Percentiles rank a stretch among this genome's conserved stretches.
Conservation (phyloP, 148 eudicot species). For the Rhododendron vialii region DNA sequence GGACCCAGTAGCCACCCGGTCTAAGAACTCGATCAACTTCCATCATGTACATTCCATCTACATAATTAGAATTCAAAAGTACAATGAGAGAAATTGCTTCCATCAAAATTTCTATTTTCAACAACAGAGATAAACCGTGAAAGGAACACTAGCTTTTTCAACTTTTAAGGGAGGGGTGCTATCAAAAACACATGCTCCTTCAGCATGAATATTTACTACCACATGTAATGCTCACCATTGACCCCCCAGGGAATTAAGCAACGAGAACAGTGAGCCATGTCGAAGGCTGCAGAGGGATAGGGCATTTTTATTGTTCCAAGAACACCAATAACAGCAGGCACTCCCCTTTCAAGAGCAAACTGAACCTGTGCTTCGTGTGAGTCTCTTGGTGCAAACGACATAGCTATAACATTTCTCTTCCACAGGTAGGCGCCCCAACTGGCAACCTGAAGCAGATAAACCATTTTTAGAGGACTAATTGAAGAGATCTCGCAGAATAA, state of each 20-base stretch:
- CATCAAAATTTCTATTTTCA: neutral
- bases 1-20: slow-evolving; percentile 99
- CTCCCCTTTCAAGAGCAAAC: slow-evolving; percentile 80
- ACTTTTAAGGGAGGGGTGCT: neutral
- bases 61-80: slow-evolving; percentile 6
- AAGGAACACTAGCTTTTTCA: neutral
- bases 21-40: slow-evolving; percentile 96
- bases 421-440: slow-evolving; percentile 87
- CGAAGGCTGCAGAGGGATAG: slow-evolving; percentile 68
- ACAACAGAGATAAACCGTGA: neutral
- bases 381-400: slow-evolving; percentile 80
- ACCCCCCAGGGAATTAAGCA: slow-evolving; percentile 73
- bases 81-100: neutral
- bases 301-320: slow-evolving; percentile 68
- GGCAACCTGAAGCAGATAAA: slow-evolving; percentile 48
- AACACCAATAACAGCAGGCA: slow-evolving; percentile 76
- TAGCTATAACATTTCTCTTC: slow-evolving; percentile 71
- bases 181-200: neutral
- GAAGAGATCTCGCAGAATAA: neutral
- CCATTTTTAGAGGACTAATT: neutral
- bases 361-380: slow-evolving; percentile 80
- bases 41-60: slow-evolving; percentile 89
- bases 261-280: slow-evolving; percentile 82
- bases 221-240: slow-evolving; percentile 40
- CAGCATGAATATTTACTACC: neutral